Percentiles rank a stretch among this genome's conserved stretches.
Evolutionary conservation across 805 yeast genomes (phyloP).

Genomic region (Saturnispora halmiae): DNA sequence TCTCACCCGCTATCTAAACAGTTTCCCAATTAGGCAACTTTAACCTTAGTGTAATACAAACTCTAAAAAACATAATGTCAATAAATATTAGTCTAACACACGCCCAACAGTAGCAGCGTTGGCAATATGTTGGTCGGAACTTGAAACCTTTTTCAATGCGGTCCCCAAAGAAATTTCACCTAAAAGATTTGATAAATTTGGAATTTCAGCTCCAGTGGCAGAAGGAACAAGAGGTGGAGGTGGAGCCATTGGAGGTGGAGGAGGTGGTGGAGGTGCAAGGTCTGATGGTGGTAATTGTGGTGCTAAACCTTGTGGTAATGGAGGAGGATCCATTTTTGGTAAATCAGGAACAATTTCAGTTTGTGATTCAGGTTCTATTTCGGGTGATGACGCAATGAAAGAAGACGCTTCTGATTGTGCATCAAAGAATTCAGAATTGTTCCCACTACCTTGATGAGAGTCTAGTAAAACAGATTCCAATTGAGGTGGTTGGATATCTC

Average conservation of each 20-base stretch:
- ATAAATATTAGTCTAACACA: conserved; percentile 29
- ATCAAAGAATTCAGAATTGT: conserved; percentile 13
- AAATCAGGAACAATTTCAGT: conserved; percentile 10
- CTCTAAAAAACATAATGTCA: neutral
- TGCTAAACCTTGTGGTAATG: conserved; percentile 25
- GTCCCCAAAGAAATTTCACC: conserved; percentile 51
- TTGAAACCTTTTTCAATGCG: conserved; percentile 42
- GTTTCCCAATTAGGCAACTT: neutral
- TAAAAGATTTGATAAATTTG: conserved; percentile 34
- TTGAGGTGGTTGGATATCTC: conserved; percentile 6
- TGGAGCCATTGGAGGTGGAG: conserved; percentile 27
- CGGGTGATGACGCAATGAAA: conserved; percentile 21
- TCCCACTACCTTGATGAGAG: neutral
- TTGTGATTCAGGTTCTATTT: conserved; percentile 17
- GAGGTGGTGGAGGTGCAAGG: too few relatives aligned
- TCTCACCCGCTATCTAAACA: neutral
- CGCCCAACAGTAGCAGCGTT: conserved; percentile 42
- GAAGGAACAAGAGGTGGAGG: conserved; percentile 26
- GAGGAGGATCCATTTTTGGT: conserved; percentile 21
- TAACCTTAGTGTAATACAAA: conserved; percentile 9
- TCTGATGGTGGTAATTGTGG: too few relatives aligned
- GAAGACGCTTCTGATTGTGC: conserved; percentile 16
- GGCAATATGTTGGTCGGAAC: conserved; percentile 37
- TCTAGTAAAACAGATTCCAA: conserved; percentile 8
- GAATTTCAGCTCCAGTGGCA: conserved; percentile 26